These are phyloP conservation scores for Entoloma clypeatum DNA, from an alignment of 1,284 basidiomycete genomes.

Conservation along the genomic window DNA sequence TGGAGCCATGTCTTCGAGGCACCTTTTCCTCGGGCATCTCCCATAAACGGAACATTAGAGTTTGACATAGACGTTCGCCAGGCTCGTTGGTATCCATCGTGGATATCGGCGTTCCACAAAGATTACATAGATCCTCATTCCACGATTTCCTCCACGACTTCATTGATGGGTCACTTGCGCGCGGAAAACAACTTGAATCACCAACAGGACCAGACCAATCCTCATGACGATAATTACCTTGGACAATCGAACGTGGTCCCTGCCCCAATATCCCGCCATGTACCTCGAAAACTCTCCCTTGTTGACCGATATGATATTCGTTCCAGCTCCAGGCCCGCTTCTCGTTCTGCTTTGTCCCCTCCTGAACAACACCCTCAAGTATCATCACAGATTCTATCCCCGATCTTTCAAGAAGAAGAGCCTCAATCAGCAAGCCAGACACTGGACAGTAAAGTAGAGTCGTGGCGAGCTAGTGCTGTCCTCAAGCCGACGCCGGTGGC, in stretches of 20 bases:
- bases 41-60: constrained; percentile 68
- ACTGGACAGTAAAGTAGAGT: constrained; percentile 54
- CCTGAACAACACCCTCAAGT: constrained; percentile 27
- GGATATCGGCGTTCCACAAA: constrained; percentile 51
- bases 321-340: constrained; percentile 28
- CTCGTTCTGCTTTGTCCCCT: constrained; percentile 26
- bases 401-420: constrained; percentile 60
- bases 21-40: constrained; percentile 38
- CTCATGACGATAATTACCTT: constrained; percentile 3
- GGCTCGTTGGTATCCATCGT: constrained; percentile 71
- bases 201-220: constrained; percentile 28
- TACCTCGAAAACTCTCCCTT: constrained; percentile 64
- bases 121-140: constrained; percentile 42
- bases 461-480: constrained; percentile 60
- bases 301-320: constrained; percentile 56
- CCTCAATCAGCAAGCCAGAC: constrained; percentile 47
- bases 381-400: constrained; percentile 42
- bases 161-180: constrained; percentile 46
- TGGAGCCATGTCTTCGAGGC: constrained; percentile 64
- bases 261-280: constrained; percentile 37
- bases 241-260: constrained; percentile 6
- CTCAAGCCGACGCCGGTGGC: constrained; percentile 46
- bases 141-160: constrained; percentile 36
- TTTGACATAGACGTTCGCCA: constrained; percentile 72
- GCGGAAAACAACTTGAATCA: constrained; percentile 52